Evolutionary conservation across 257 asterid species (phyloP).

Genomic region (Striga asiatica): DNA sequence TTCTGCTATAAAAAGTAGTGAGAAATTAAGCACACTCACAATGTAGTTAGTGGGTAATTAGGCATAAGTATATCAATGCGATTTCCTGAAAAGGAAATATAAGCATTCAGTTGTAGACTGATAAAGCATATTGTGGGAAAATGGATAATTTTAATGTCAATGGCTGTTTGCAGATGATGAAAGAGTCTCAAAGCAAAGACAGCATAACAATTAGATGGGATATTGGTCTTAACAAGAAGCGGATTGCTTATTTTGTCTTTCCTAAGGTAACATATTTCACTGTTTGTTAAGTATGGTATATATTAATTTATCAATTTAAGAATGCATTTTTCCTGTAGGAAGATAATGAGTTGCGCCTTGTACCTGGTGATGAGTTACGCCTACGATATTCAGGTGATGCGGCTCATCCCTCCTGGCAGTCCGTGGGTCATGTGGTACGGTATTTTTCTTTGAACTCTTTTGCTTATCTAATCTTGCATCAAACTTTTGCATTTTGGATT

Average conservation of each 20-base stretch:
- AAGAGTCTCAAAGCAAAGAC: slow-evolving; percentile 99
- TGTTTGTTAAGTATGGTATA: background rate
- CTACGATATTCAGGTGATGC: slow-evolving; percentile 96
- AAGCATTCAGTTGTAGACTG: slow-evolving; percentile 1
- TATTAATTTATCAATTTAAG: background rate
- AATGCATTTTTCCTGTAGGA: slow-evolving; percentile 48
- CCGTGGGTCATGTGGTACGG: slow-evolving; percentile 95
- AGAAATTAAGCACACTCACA: background rate
- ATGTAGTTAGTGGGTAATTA: background rate
- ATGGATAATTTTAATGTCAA: slow-evolving; percentile 1
- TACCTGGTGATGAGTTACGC: slow-evolving; percentile 96
- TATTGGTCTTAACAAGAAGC: slow-evolving; percentile 94
- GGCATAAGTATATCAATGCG: too few relatives aligned
- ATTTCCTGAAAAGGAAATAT: background rate
- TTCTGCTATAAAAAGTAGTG: background rate
- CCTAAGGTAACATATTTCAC: slow-evolving; percentile 56
- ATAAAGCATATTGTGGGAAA: background rate
- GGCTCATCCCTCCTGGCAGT: slow-evolving; percentile 86
- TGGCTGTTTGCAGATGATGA: slow-evolving; percentile 71
- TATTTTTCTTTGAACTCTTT: slow-evolving; percentile 13
- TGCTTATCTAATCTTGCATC: background rate
- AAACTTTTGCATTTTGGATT: slow-evolving; percentile 14
- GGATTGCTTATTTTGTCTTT: slow-evolving; percentile 85
- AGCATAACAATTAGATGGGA: slow-evolving; percentile 89
- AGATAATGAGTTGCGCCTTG: slow-evolving; percentile 97